phyloP scores from a whole-genome alignment of 2,329 filamentous ascomycete species.

The Ramularia endophylla region DNA sequence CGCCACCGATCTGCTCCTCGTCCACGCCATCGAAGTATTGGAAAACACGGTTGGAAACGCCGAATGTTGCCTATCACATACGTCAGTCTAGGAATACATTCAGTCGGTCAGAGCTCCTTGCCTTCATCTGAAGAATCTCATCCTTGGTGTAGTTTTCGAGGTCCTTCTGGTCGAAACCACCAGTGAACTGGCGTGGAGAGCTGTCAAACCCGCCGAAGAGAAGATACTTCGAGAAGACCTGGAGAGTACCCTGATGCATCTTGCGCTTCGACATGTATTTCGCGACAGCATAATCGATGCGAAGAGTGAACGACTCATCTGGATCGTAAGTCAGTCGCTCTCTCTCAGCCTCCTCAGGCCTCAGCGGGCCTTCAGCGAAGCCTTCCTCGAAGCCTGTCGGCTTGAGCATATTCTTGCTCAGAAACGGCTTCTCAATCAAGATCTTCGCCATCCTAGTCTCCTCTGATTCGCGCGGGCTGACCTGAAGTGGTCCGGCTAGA shows the following conservation, averaged over 20 bases:
- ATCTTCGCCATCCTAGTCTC: constrained; percentile 24
- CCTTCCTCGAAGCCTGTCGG: constrained; percentile 56
- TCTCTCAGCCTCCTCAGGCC: constrained; percentile 59
- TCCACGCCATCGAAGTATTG: constrained; percentile 39
- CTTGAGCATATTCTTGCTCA: constrained; percentile 39
- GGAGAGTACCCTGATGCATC: constrained; percentile 55
- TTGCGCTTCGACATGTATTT: constrained; percentile 74
- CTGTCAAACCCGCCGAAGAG: constrained; percentile 73
- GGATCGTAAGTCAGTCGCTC: constrained; percentile 64
- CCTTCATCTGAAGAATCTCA: constrained; percentile 56
- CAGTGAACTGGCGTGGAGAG: constrained; percentile 55
- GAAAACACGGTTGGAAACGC: constrained; percentile 45
- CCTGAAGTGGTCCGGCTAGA: constrained; percentile 22
- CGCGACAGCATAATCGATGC: constrained; percentile 79
- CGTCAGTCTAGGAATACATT: constrained; percentile 53
- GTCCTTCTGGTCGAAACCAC: constrained; percentile 28
- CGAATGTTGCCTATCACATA: constrained; percentile 41
- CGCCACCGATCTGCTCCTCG: constrained; percentile 33
- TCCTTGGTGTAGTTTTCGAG: constrained; percentile 45
- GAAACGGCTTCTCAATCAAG: constrained; percentile 26
- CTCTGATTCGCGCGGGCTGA: constrained; percentile 22
- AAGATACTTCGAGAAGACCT: constrained; percentile 74
- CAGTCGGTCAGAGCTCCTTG: constrained; percentile 36
- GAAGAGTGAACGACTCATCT: constrained; percentile 48
- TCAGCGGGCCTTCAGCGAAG: constrained; percentile 74